Base-by-base conservation (phyloP, 2,329 filamentous ascomycete genomes). In the Monilinia fructigena region DNA sequence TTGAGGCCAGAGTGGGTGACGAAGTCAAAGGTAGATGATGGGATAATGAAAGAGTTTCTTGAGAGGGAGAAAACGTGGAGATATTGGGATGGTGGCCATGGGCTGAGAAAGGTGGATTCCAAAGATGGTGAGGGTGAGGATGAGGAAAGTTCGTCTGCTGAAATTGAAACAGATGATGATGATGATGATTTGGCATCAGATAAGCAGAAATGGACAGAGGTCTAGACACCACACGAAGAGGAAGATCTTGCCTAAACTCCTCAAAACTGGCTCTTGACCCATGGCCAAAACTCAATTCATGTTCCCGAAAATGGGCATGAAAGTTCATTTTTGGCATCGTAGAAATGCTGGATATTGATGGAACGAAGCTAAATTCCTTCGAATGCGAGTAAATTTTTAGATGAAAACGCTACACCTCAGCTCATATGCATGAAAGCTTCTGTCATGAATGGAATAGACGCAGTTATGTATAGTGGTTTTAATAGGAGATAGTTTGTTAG, bases 11-110 rank as follows among this genome's bases (percentile, higher is more conserved):
- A 48, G 28, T 59, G 12, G 28, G 12, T 59, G 26, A 18, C 35
- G 42, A 48, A 8, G 20, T 16, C 6, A 20, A 12, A 11, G 7
- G 56, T 59, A 26, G 8, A 5, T 59, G 2, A 35, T 4, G 3
- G 4, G 0, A 7, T 35, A 0, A 2, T 31, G 4, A 16, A 2
- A 18, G 12, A 48, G 0, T 48, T 48, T 12, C 1, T 35, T 3
- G 14, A 1, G 2, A 59, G 26, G 20, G 48, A 23, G 20, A 23
- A 20, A 1, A 4, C 7, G 6, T 59, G 18, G 42, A 48, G 11
- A n/a, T 16, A 38, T n/a, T 28, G 26, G 31, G 31, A 8, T 23
- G 20, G 1, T 23, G n/a, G n/a, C n/a, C n/a, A n/a, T n/a, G 20
- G 31, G 3, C 12, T n/a, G 31, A 28, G 18, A 55, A 3, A 38